Base-by-base conservation (phyloP, 1,139 yeast species). In the Candida sp. region DNA sequence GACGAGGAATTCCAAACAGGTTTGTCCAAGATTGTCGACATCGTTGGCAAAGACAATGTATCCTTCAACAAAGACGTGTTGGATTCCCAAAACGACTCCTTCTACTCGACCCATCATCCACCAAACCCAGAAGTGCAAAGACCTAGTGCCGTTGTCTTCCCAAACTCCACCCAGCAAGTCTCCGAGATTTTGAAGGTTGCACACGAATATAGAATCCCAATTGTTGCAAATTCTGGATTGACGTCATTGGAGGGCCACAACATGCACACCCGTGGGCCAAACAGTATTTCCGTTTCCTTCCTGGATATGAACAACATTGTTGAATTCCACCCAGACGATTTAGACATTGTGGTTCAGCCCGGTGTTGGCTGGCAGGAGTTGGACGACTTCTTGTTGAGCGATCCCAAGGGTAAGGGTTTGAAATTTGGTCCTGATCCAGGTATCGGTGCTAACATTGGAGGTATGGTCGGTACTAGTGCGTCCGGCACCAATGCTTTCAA, bases 191-290 rank as follows among this genome's bases (percentile, higher is more conserved):
- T 87, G 67, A 81, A 84, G 63, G 72, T 88, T 34, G 84, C 87
- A 43, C 81, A 86, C 63, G 73, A 80, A 58, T 80, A 80, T 63
- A 63, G 77, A 26, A 84, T 90, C 3, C 96, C 96, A 0, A 78
- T 89, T 17, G 84, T 88, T 26, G 91, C 96, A 7, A 85, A 79
- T 61, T 84, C 91, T 1, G 96, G 96, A 0, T 87, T 92, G 54
- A 89, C 96, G 0, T 87, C 96, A 0, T 72, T 90, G 33, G 96
- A 90, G 68, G 96, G 96, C 8, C 93, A 89, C 53, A 86, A 81
- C 62, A 84, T 88, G 63, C 90, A 92, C 40, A 85, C 91, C 0
- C 73, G 90, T 52, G 83, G 84, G 1, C 78, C 78, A 7, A 55
- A 66, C 48, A 69, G 77, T 52, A 65, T 77, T 28, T 67, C 80